Evolutionary conservation across 2,329 filamentous ascomycete genomes (phyloP), one percentile per base, ranked within the genome.

Genomic region (Zymoseptoria crescenta): DNA sequence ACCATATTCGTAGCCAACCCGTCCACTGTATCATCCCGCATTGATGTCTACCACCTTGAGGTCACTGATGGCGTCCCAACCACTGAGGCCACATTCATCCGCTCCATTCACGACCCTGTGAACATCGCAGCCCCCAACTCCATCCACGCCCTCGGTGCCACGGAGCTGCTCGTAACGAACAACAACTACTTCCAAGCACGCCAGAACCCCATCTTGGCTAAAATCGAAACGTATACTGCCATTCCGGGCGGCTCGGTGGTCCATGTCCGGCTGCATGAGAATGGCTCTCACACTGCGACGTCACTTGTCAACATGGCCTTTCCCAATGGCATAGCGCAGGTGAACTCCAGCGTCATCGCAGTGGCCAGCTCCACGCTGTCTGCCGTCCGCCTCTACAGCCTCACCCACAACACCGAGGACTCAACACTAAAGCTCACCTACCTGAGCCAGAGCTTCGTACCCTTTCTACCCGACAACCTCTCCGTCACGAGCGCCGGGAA

Each of bases 1-100:
- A 74, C 68, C 0, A 67, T 79, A 7, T 75, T 74, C 56, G 69
- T 76, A 13, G 68, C 73, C 56, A 78, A 76, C 60, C 75, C 78
- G 63, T 71, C 72, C 2, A 68, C 67, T 0, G 55, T 66, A 1
- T 72, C 72, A 51, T 69, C 73, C 8, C 63, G 60, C 1, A 62
- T 76, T 54, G 73, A 75, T 50, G 51, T 74, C 55, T 77, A 77
- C 68, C 60, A 61, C 16, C 56, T 76, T 9, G 66, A 68, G 7
- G 35, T 69, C 0, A 48, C 61, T 7, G 53, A 66, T 4, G 55
- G 52, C 2, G 65, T 67, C 5, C 35, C 35, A 45, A n/a, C 13
- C 35, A 7, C 2, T 2, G 35, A 45, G 7, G 70, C 72, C 2
- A 72, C 62, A 0, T 68, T 74, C 49, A 57, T 72, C 1, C 54